Base-by-base conservation (phyloP, 805 yeast genomes). In the Candida cerambycidarum region DNA sequence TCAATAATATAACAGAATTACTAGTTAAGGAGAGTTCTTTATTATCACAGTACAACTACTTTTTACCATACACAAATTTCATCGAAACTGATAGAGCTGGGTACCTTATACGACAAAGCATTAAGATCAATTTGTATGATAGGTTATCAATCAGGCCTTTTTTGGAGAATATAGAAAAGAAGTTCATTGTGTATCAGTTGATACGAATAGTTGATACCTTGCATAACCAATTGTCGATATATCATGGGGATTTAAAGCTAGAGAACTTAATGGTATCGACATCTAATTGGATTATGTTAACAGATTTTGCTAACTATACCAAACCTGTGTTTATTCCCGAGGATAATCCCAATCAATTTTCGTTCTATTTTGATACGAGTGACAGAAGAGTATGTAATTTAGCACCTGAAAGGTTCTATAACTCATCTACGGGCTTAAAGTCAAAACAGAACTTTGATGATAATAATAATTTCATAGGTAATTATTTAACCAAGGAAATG, bases 1-100 rank as follows among this genome's bases (percentile, higher is more conserved):
- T 70, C 8, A 59, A 56, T 10, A 51, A 49, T 5, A 49, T 56
- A 15, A 55, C 61, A 1, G 65, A 58, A 32, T 50, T 49, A 45
- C 49, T 56, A 53, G 67, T 54, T 21, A 68, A 55, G 50, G 78
- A 64, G 54, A 63, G 63, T 14, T 55, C 48, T 31, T 56, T 66
- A 8, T 55, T 89, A 28, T 57, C 67, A 1, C 63, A 52, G 18
- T 77, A 71, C 41, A 80, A 81, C 9, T 85, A 84, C 53, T 83
- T 80, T 3, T 58, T 89, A 19, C 85, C 93, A 5, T 92, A 83
- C 64, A 67, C 78, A 37, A 78, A 82, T 42, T 69, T 93, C 30
- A 73, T 89, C 10, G 97, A 90, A 55, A 88, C 97, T 0, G 95
- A 85, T 41, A 71, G 97, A 34, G 98, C 98, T 0, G 96, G 93